Evolutionary conservation across 2,329 filamentous ascomycete species (phyloP), one percentile per base, ranked within the genome.

Genomic region (Aspergillus sp.): DNA sequence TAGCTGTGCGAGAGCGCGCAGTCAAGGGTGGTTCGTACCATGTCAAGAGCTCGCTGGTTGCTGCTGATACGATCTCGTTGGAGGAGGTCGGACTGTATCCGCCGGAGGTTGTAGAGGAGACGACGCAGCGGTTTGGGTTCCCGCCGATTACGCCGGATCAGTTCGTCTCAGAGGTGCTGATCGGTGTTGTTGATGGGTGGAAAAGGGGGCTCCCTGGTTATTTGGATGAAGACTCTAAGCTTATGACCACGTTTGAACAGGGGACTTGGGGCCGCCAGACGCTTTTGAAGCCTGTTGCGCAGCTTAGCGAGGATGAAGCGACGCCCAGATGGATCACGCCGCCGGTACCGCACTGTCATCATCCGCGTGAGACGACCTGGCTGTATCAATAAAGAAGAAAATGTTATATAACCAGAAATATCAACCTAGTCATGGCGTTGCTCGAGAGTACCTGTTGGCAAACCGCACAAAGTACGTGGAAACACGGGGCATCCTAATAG

Each of bases 81-180:
- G 63, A 64, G n/a, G 71, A 75, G 18, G 64, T 76, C 12, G 70
- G 72, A 0, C 55, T 76, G 3, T 76, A 63, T 64, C 59, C 69
- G 2, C 64, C 49, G 12, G 64, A 66, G n/a, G 58, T 67, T 18
- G 63, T 63, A 5, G 44, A 48, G 18, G 43, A 62, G 42, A 62
- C 57, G 4, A 52, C 49, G 4, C 18, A 62, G 17, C 50, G 44
- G 4, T 68, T 61, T 55, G 57, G 58, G 22, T 62, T 41, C 44
- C 32, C 18, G 34, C 58, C 26, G 2, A 51, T 18, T 24, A 62
- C 44, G 15, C 61, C 58, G 4, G 62, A 66, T 5, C 62, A 66
- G 26, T 68, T 61, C 52, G 67, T 69, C 5, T 54, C 57, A 6
- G 67, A 70, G 30, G 56, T 69, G 13, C 48, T 70, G 39, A 17